Base-by-base conservation (phyloP, 2,329 filamentous ascomycete genomes). In the Zelopaecilomyces penicillatus region DNA sequence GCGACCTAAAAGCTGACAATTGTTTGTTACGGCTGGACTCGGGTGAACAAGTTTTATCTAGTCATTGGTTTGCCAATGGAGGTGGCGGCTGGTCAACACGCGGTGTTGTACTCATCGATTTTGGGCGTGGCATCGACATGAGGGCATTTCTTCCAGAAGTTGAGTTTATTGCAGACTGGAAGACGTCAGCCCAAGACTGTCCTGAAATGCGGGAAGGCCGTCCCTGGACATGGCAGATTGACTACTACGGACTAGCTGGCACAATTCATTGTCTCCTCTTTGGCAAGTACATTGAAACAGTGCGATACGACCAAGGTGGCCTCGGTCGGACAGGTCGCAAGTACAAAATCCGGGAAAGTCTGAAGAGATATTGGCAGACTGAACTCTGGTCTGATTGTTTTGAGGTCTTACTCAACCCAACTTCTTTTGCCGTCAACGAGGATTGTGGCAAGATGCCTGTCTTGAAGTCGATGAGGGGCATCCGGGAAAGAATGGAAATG, bases 321-420 rank as follows among this genome's bases (percentile, higher is more conserved):
- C 65, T 83, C 2, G 77, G 76, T n/a, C 72, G 72, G 4, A 70
- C 65, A 6, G 77, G 74, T 1, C 82, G 85, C 59, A 81, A 75
- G 39, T 97, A 95, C 67, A 80, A 76, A 51, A 81, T 96, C 52
- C 78, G 84, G 42, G 91, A 96, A 65, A 78, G 73, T 10, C 67
- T 97, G 49, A 98, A 98, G 71, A 70, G 93, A 37, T 98, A 98
- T 66, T 98, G 93, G 93, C 90, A 97, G 71, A 85, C 82, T 40
- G 89, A 95, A 41, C 79, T 97, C 37, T 98, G 93, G 93, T 67
- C 61, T 2, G 81, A 85, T 48, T 82, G 85, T 39, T 95, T 98
- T 62, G 85, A 90, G 52, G 57, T 97, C 47, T 67, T 97, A 52
- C 71, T 98, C 37, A 98, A 98, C 63, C 90, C 91, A 1, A 73